Conservation (phyloP, 768 basidiomycete species). For the Lentinula boryana region DNA sequence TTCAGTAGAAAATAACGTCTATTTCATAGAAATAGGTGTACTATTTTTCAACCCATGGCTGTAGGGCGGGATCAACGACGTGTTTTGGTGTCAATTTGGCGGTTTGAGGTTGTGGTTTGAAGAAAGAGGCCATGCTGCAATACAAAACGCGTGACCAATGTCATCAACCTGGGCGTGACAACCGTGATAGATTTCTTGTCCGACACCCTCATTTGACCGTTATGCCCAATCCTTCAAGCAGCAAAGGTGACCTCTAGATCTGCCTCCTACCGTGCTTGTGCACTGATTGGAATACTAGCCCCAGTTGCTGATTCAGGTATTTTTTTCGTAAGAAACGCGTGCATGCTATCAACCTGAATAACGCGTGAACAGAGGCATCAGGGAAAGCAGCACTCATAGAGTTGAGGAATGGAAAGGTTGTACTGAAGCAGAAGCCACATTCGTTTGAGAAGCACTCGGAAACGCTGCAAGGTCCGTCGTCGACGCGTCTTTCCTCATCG, state of each 20-base stretch:
- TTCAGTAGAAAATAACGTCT: neutral
- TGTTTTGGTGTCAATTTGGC: constrained; percentile 38
- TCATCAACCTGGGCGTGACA: neutral
- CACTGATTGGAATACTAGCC: neutral
- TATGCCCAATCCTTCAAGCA: constrained; percentile 30
- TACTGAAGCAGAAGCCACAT: constrained; percentile 69
- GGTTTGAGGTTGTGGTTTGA: constrained; percentile 40
- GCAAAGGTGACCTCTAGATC: constrained; percentile 23
- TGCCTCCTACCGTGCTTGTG: neutral
- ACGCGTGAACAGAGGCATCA: constrained; percentile 31
- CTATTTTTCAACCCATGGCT: constrained; percentile 99
- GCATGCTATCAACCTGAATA: constrained; percentile 8
- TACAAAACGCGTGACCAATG: constrained; percentile 7
- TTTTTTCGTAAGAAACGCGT: neutral
- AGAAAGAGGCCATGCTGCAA: constrained; percentile 56
- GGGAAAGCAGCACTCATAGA: constrained; percentile 47
- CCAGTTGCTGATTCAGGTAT: constrained; percentile 7
- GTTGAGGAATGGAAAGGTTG: constrained; percentile 69
- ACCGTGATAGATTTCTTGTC: neutral
- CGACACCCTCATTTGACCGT: constrained; percentile 24
- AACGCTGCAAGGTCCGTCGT: constrained; percentile 65
- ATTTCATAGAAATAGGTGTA: constrained; percentile 28
- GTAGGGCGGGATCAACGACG: constrained; percentile 48
- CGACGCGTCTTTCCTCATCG: constrained; percentile 1
- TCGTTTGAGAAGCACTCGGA: constrained; percentile 77